phyloP scores from a whole-genome alignment of 2,329 filamentous ascomycete species.

The Trichoderma atrobrunneum region DNA sequence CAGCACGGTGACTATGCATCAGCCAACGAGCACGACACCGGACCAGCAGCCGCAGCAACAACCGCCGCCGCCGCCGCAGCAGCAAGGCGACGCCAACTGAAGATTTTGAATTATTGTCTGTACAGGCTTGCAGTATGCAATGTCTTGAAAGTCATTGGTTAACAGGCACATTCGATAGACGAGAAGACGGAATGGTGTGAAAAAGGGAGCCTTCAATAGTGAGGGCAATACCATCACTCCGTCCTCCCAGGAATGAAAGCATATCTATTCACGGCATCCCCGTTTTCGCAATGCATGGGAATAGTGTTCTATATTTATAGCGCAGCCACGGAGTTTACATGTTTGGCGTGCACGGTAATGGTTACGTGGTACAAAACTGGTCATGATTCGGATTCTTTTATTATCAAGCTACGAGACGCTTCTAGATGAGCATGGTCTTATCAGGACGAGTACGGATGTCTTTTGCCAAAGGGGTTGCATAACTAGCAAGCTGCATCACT shows the following conservation, averaged over 20 bases:
- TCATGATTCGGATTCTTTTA: background rate
- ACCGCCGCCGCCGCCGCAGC: constrained; percentile 19
- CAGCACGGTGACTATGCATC: constrained; percentile 39
- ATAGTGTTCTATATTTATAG: constrained; percentile 4
- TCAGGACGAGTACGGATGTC: background rate
- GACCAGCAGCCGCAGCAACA: constrained; percentile 22
- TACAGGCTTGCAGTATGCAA: background rate
- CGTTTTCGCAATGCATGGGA: constrained; percentile 6
- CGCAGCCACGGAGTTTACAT: constrained; percentile 15
- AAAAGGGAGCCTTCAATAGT: background rate
- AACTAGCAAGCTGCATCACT: no score
- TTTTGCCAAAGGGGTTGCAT: background rate
- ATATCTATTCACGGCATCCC: background rate
- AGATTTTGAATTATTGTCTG: background rate
- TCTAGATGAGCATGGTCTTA: background rate
- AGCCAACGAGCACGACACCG: constrained; percentile 22
- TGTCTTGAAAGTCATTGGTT: background rate
- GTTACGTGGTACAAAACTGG: constrained; percentile 12
- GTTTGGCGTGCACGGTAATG: constrained; percentile 10
- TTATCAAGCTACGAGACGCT: background rate
- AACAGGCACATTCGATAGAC: background rate
- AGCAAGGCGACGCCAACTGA: constrained; percentile 18
- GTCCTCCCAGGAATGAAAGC: background rate
- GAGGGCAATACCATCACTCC: background rate
- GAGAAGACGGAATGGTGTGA: background rate